Percentiles rank a stretch among this genome's conserved stretches.
Evolutionary conservation across 768 basidiomycete species (phyloP).

Genomic region (Pleurotus cornucopiae): DNA sequence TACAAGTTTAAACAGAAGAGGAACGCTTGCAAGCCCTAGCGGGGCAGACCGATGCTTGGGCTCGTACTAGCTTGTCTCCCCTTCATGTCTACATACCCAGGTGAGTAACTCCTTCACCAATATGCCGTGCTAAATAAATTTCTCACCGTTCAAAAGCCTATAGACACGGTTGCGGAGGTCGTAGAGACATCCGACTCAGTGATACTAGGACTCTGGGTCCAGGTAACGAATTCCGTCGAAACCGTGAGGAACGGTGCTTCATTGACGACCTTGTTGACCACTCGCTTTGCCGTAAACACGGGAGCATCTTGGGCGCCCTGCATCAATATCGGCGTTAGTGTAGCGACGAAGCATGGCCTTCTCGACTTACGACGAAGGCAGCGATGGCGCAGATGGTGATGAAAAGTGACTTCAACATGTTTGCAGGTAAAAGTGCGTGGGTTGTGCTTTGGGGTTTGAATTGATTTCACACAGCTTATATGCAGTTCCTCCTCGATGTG

Average conservation of each 20-base stretch:
- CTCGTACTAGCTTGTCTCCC: too few relatives aligned
- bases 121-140: too few relatives aligned
- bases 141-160: too few relatives aligned
- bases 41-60: too few relatives aligned
- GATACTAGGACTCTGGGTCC: slow-evolving; percentile 2
- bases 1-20: too few relatives aligned
- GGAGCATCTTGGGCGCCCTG: neutral
- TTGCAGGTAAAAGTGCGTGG: neutral
- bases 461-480: neutral
- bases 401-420: neutral
- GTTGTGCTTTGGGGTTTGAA: neutral
- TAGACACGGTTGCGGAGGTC: too few relatives aligned
- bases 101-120: too few relatives aligned
- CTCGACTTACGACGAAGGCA: neutral
- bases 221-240: neutral
- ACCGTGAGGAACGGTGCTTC: neutral
- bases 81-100: too few relatives aligned
- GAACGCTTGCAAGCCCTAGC: too few relatives aligned
- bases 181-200: neutral
- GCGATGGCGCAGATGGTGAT: neutral
- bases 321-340: neutral
- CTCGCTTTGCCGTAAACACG: neutral
- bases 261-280: neutral
- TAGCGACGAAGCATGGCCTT: neutral
- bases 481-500: neutral